These are phyloP conservation scores for Cryptosporidium viatorum DNA, from an alignment of 169 alveolate species.

Conservation along the genomic window DNA sequence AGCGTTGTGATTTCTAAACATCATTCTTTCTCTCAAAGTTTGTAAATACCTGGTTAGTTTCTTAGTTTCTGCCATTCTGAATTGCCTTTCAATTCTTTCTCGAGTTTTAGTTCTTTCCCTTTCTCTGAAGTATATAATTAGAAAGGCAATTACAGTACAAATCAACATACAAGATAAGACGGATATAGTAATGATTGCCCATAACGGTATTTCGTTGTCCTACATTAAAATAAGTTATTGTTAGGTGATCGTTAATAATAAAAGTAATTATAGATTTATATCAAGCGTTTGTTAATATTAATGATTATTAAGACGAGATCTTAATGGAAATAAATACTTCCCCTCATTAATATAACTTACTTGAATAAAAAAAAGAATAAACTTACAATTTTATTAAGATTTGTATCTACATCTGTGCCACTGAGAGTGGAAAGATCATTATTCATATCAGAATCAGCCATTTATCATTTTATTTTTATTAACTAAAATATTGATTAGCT, in stretches of 20 bases:
- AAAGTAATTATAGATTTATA: background rate
- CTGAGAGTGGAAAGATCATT: background rate
- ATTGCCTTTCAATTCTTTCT: conserved; percentile 70
- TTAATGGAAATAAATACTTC: background rate
- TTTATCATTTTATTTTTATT: conserved; percentile 37
- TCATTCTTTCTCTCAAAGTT: conserved; percentile 63
- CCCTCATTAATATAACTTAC: background rate
- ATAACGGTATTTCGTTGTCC: conserved; percentile 35
- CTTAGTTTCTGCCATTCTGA: conserved; percentile 66
- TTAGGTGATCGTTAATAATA: background rate
- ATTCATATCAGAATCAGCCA: conserved; percentile 30
- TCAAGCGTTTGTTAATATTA: background rate
- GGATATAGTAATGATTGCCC: conserved; percentile 64
- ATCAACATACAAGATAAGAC: conserved; percentile 20
- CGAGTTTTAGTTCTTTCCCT: conserved; percentile 63
- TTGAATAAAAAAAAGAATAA: background rate
- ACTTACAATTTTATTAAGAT: conserved; percentile 10
- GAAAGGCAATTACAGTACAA: conserved; percentile 46
- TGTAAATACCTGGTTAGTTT: conserved; percentile 56
- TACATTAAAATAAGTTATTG: conserved; percentile 1
- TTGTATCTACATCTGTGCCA: background rate
- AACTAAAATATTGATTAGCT: background rate
- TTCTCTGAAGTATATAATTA: conserved; percentile 53
- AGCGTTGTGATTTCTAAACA: conserved; percentile 20
- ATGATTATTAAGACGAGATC: background rate